These are phyloP conservation scores for Mycosphaerella sp. DNA, from an alignment of 2,329 filamentous ascomycete species.

Conservation along the genomic window DNA sequence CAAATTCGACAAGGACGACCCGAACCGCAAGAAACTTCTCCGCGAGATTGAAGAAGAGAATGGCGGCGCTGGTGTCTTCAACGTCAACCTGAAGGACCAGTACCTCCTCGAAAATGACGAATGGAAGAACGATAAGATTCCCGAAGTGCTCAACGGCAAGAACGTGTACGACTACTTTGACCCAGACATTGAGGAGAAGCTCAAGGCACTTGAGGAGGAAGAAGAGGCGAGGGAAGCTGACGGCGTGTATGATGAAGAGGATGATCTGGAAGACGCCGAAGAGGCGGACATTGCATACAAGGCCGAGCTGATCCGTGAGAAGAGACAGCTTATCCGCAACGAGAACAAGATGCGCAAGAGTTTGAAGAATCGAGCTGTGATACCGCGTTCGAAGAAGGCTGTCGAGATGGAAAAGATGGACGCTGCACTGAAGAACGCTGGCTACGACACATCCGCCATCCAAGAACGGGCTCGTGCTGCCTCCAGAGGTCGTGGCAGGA, in stretches of 20 bases:
- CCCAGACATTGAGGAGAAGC: constrained; percentile 89
- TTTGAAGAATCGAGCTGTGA: constrained; percentile 92
- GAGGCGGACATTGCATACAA: constrained; percentile 84
- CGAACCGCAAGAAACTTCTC: constrained; percentile 72
- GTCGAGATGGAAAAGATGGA: constrained; percentile 85
- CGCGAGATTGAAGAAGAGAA: constrained; percentile 86
- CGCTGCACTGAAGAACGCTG: constrained; percentile 73
- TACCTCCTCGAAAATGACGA: constrained; percentile 82
- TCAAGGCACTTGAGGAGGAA: constrained; percentile 86
- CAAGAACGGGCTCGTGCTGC: constrained; percentile 64
- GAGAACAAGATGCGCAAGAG: constrained; percentile 92
- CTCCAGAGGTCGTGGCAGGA: constrained; percentile 64
- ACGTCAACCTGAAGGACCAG: constrained; percentile 80
- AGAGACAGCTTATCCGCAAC: constrained; percentile 85
- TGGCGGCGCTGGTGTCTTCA: constrained; percentile 93
- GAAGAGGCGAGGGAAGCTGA: constrained; percentile 88
- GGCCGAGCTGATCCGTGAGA: constrained; percentile 91
- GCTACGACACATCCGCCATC: constrained; percentile 73
- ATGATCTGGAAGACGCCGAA: constrained; percentile 77
- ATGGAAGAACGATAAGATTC: constrained; percentile 95
- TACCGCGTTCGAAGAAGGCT: constrained; percentile 74
- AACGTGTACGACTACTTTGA: constrained; percentile 98
- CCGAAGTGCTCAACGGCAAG: constrained; percentile 89
- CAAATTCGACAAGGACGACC: constrained; percentile 87
- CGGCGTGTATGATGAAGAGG: constrained; percentile 80